Conservation (phyloP, 2,329 filamentous ascomycete genomes). For the Colletotrichum simmondsii region DNA sequence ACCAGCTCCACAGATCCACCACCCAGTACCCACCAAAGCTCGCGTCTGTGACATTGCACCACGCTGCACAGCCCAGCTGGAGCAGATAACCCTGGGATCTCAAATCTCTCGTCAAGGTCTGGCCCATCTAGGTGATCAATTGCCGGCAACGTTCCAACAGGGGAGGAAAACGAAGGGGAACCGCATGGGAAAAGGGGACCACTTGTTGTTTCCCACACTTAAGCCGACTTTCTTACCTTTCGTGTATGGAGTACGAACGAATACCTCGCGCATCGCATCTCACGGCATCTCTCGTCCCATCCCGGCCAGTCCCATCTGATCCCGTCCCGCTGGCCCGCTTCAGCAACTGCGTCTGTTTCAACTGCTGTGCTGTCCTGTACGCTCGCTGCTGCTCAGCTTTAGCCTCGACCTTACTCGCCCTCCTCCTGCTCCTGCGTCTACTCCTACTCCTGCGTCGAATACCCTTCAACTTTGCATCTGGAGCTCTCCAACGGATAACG, state of each 20-base stretch:
- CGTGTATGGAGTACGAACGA: no score
- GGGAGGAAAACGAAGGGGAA: neutral
- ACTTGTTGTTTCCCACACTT: constrained; percentile 7
- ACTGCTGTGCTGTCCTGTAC: neutral
- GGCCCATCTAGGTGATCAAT: neutral
- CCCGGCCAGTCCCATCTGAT: neutral
- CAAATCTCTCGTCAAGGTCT: neutral
- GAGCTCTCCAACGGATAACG: neutral
- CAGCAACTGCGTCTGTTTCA: constrained; percentile 3
- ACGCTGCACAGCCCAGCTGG: constrained; percentile 23
- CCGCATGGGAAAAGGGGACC: neutral
- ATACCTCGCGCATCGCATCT: neutral
- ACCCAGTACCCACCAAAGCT: constrained; percentile 5
- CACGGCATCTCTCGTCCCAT: neutral
- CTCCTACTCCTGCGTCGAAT: neutral
- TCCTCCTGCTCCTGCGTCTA: neutral
- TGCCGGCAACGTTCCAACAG: constrained; percentile 11
- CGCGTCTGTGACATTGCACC: constrained; percentile 11
- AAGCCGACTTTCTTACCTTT: neutral
- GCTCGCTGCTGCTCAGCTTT: neutral
- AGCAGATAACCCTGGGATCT: constrained; percentile 19
- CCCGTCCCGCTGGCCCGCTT: neutral
- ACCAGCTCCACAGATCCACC: constrained; percentile 27
- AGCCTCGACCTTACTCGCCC: no score
- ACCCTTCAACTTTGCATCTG: neutral